Evolutionary conservation across 2,329 filamentous ascomycete species (phyloP), one percentile per base, ranked within the genome.

Genomic region (Onygena corvina): DNA sequence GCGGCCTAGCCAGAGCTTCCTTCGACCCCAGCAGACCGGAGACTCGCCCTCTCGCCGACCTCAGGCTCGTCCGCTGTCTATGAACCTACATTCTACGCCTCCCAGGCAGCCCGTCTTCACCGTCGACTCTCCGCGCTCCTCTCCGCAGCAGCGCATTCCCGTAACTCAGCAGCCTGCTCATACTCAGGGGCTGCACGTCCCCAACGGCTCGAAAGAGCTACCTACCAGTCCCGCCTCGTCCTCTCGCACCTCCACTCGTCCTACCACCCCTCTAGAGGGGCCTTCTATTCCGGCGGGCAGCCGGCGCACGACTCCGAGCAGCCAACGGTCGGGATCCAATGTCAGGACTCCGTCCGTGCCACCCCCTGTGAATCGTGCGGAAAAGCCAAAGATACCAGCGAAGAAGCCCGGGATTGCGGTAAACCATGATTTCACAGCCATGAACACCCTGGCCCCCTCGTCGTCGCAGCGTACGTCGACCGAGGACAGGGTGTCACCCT

Each of bases 301-400:
- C 42, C 16, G 42, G 25, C 42, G 42, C 23, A 46, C 23, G 12
- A 31, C 29, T 29, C 25, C 23, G 11, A 25, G 20, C 16, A 31
- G 53, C 21, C 60, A 50, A 29, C 36, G 46, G 33, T 50, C 56
- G 7, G 52, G 65, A 8, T 61, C 62, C 25, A 57, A 59, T 9
- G 63, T 53, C 11, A 67, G 68, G 53, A 67, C 65, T 42, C 53
- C 60, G 2, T 73, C 74, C 3, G 63, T 73, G 8, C 85, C 86
- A 7, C 86, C 87, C 3, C 83, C 84, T 0, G 75, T 89, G 31
- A 92, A 93, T 62, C 80, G 89, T 49, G 80, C 81, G 25, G 85
- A 86, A 34, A 94, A 93, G 64, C 83, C 83, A 3, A 81, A 79
- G 58, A 76, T 84, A 48, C 73, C 73, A 8, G 63, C 66, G 7